Base-by-base conservation (phyloP, 2,329 filamentous ascomycete species). In the Gaeumannomyces tritici region DNA sequence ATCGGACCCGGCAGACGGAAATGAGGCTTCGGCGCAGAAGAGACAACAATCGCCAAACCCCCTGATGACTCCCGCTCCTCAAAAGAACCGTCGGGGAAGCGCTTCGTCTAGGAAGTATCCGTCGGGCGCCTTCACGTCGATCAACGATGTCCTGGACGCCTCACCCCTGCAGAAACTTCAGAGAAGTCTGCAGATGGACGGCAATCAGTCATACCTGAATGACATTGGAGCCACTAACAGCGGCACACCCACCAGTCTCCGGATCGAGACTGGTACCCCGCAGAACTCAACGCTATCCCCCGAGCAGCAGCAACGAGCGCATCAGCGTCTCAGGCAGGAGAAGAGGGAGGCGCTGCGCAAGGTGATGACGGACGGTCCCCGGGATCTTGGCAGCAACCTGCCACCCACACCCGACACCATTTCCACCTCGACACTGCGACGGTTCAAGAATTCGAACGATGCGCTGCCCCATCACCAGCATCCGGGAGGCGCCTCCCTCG, bases 341-440 rank as follows among this genome's bases (percentile, higher is more conserved):
- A 83, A 81, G 70, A 73, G 78, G 55, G 77, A 80, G 18, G 74
- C 76, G 0, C 66, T 83, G 15, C 75, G 80, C 12, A 77, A 72
- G 55, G 82, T 84, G 8, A 68, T 78, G 33, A 84, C 81, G 0
- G 79, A 81, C 33, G 75, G 75, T n/a, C 68, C 74, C 6, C 72
- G 72, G 65, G 77, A 75, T 72, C 74, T 67, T 64, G 77, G 60
- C 1, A 73, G 77, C 24, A 72, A 71, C 24, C 72, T 85, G 1
- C 83, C 83, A 12, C 83, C 83, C 0, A 86, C 83, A 0, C 83
- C 83, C 0, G 83, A 86, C 66, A 86, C 83, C 0, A 81, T 85
- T 26, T 83, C 83, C 1, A 83, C 81, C 2, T 80, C 80, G 1
- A 83, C 81, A 0, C 73, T 86, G 42, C 75, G 77, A 7, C 75